Percentiles rank a stretch among this genome's conserved stretches.
These are phyloP conservation scores for Choanephora cucurbitarum DNA, from an alignment of 371 early-diverging fungal species.

Conservation along the genomic window DNA sequence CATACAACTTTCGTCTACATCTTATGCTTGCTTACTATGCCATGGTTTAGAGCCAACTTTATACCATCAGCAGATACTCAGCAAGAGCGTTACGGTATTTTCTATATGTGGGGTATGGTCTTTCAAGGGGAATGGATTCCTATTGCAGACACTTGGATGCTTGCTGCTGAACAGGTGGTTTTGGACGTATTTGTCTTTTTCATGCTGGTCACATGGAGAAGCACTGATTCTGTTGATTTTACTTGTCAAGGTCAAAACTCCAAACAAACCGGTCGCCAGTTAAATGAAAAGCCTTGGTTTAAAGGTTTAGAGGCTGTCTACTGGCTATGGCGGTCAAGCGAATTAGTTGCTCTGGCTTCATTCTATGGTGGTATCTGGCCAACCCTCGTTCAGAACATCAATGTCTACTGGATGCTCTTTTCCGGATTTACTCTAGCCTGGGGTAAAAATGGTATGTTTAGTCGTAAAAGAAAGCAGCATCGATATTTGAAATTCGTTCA, in stretches of 20 bases:
- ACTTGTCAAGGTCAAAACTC: conserved; percentile 10
- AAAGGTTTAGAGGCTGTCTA: conserved; percentile 27
- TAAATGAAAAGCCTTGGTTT: conserved; percentile 40
- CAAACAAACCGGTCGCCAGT: background rate
- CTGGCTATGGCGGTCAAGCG: conserved; percentile 43
- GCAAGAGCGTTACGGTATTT: conserved; percentile 50
- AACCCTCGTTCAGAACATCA: conserved; percentile 25
- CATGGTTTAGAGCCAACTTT: conserved; percentile 56
- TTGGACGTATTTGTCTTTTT: conserved; percentile 53
- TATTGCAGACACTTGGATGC: conserved; percentile 79
- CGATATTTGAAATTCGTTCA: background rate
- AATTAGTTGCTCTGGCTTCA: conserved; percentile 30
- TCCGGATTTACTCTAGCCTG: background rate
- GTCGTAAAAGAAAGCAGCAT: background rate
- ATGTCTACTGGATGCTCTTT: background rate
- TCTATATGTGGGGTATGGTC: conserved; percentile 65
- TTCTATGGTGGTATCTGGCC: conserved; percentile 50
- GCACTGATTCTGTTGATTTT: conserved; percentile 18
- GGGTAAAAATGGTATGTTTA: background rate
- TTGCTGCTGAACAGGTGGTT: conserved; percentile 46
- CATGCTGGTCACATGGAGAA: conserved; percentile 38
- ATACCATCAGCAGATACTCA: conserved; percentile 49
- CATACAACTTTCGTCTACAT: conserved; percentile 44
- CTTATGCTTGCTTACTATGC: conserved; percentile 49
- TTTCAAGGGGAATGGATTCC: conserved; percentile 68